phyloP scores from a whole-genome alignment of 2,329 filamentous ascomycete species.

The Calcarisporium arbuscula region DNA sequence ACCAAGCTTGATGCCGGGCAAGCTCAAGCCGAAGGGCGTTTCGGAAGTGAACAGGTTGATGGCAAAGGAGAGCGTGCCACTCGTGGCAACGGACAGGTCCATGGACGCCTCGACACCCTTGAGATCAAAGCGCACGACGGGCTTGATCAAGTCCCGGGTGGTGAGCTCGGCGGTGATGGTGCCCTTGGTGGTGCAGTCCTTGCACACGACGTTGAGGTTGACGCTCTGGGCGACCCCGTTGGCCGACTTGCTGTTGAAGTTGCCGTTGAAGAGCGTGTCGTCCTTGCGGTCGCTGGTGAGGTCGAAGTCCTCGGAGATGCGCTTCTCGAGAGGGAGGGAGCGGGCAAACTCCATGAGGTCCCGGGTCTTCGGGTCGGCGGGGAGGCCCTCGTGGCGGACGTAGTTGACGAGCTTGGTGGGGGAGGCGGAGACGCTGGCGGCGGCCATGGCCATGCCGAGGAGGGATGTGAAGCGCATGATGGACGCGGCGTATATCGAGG shows the following conservation, averaged over 20 bases:
- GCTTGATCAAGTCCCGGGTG: slow-evolving; percentile 28
- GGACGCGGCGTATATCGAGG: too few species aligned
- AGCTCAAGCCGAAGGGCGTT: slow-evolving; percentile 32
- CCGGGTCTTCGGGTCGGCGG: too few species aligned
- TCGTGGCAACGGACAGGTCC: slow-evolving; percentile 36
- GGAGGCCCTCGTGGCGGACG: too few species aligned
- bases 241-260: background rate
- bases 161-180: slow-evolving; percentile 35
- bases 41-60: slow-evolving; percentile 40
- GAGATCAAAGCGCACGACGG: slow-evolving; percentile 36
- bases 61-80: slow-evolving; percentile 37
- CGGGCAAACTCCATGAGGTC: slow-evolving; percentile 5
- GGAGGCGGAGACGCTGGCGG: too few species aligned
- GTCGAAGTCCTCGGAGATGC: slow-evolving; percentile 10
- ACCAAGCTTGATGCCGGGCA: slow-evolving; percentile 35
- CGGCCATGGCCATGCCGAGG: too few species aligned
- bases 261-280: slow-evolving; percentile 9
- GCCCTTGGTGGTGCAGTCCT: slow-evolving; percentile 43
- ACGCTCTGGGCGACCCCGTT: slow-evolving; percentile 9
- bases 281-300: slow-evolving; percentile 8
- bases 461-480: too few species aligned
- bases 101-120: slow-evolving; percentile 42
- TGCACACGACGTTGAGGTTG: slow-evolving; percentile 31
- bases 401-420: too few species aligned
- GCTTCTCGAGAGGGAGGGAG: slow-evolving; percentile 13